A percentile compares a stretch with the other conserved stretches of the same genome.
These are phyloP conservation scores for Cinchona pubescens DNA, from an alignment of 257 asterid genomes.

Conservation along the genomic window DNA sequence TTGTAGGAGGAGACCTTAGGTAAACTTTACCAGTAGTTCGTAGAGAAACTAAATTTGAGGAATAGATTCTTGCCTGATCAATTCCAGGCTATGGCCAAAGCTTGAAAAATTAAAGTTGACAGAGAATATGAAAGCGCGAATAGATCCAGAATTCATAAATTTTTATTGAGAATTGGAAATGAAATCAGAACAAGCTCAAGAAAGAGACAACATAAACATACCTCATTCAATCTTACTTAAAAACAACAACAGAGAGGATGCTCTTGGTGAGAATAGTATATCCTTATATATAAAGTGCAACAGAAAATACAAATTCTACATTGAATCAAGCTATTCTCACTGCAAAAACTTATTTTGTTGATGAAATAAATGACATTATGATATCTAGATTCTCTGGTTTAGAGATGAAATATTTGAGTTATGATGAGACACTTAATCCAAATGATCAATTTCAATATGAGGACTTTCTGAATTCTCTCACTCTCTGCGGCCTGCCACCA, in stretches of 20 bases:
- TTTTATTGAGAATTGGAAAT: neutral
- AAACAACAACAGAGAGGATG: neutral
- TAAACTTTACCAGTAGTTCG: neutral
- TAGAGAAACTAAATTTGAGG: neutral
- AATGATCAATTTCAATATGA: neutral
- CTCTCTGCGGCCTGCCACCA: neutral
- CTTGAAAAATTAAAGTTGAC: neutral
- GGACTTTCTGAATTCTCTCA: neutral
- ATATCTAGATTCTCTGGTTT: neutral
- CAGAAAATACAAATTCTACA: neutral
- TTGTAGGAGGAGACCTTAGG: neutral
- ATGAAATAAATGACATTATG: neutral
- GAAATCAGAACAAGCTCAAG: neutral
- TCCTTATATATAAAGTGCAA: neutral
- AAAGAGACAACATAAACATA: neutral
- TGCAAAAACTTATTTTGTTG: neutral
- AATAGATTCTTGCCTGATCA: neutral
- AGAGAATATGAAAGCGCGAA: neutral
- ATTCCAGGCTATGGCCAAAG: neutral
- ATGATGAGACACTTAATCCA: neutral
- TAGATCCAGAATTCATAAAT: neutral
- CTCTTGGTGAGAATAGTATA: neutral
- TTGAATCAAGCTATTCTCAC: neutral
- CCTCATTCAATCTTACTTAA: too few species aligned
- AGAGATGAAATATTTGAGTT: neutral